phyloP scores from a whole-genome alignment of 768 basidiomycete genomes.

The Hypsizygus marmoreus region DNA sequence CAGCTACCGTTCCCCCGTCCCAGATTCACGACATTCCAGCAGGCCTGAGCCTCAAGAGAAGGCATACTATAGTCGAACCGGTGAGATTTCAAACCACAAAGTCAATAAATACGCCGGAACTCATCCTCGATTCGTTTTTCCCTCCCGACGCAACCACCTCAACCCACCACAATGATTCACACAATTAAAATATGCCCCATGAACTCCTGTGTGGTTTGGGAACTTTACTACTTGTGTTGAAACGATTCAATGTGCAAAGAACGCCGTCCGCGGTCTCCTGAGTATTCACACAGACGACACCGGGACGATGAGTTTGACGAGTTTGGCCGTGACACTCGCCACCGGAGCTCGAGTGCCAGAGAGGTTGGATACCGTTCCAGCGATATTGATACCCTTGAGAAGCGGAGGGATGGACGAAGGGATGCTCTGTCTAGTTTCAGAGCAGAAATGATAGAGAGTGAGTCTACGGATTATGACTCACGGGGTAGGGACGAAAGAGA shows the following conservation, averaged over 20 bases:
- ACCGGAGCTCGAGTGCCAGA: background rate
- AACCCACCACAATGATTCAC: background rate
- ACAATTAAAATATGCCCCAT: too few relatives aligned
- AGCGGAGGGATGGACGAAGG: background rate
- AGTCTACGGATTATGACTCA: background rate
- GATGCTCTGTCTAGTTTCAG: slow-evolving; percentile 6
- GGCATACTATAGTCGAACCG: slow-evolving; percentile 7
- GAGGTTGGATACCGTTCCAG: background rate
- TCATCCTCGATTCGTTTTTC: slow-evolving; percentile 9
- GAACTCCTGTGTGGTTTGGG: too few relatives aligned
- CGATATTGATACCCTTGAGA: background rate
- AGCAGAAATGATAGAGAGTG: slow-evolving; percentile 1
- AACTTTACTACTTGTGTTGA: background rate
- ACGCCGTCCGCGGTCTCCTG: background rate
- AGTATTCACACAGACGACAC: background rate
- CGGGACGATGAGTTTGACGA: slow-evolving; percentile 4
- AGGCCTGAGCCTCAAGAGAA: background rate
- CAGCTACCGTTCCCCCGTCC: slow-evolving; percentile 5
- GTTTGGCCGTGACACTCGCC: slow-evolving; percentile 3
- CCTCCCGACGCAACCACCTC: slow-evolving; percentile 3
- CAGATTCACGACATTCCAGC: background rate
- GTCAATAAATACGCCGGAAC: background rate
- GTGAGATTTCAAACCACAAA: slow-evolving; percentile 16
- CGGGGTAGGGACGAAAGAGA: background rate
- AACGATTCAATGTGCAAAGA: background rate